Evolutionary conservation across 2,329 filamentous ascomycete species (phyloP), one percentile per base, ranked within the genome.

Genomic region (Microdochium bolleyi): DNA sequence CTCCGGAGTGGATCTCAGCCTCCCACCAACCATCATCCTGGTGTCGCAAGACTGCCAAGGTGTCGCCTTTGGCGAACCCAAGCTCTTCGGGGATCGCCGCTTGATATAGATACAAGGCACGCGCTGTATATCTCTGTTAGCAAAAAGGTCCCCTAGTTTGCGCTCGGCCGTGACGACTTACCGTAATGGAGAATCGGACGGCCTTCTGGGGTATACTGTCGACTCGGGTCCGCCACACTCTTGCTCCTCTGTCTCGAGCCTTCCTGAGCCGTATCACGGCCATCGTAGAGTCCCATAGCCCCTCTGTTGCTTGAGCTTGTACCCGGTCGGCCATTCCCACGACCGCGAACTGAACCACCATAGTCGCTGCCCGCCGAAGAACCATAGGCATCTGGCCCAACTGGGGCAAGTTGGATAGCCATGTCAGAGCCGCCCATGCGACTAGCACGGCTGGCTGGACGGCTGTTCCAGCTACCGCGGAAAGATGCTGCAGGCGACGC

Each of bases 1-100:
- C 80, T 57, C 79, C 77, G 24, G 85, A 85, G 48, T 92, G 88
- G 41, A 96, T 83, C 69, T 96, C 92, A 13, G 95, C 95, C 73
- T 99, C 94, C 94, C 95, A 99, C 94, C 94, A 99, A 21, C 94
- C 94, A 65, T 99, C 94, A 67, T 99, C 94, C 71, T 99, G 94
- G 63, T 95, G 83, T 55, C 92, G 81, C 49, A 96, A 75, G 14
- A 99, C 85, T 2, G 92, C 90, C 14, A 99, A 77, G 54, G 92
- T 84, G 65, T 99, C 95, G 49, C 92, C 92, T 73, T 99, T 99
- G 49, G 79, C 78, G 69, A 99, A 99, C 14, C 88, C 87, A 21
- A 99, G 75, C 70, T 99, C 95, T 67, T 97, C 94, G 0, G 92
- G 90, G 54, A 99, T 99, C 22, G 91, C 92, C 2, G 94, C 91